Base-by-base conservation (phyloP, 1,139 yeast species). In the Geotrichum histeridarum region DNA sequence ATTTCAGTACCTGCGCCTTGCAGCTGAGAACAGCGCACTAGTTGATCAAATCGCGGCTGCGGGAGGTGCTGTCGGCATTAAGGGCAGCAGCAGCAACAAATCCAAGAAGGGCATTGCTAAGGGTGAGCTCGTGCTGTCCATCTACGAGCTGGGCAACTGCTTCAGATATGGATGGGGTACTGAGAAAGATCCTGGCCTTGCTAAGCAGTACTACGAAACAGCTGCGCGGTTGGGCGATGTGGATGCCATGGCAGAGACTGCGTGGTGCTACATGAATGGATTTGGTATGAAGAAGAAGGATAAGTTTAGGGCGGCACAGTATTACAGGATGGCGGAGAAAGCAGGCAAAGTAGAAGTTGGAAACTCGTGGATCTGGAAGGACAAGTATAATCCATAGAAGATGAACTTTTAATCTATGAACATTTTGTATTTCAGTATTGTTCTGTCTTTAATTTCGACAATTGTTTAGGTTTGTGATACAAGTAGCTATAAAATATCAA, bases 151-250 rank as follows among this genome's bases (percentile, higher is more conserved):
- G 12, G 73, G 70, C 35, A 69, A 69, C 54, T 67, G 72, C 45
- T 68, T 64, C 57, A 60, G 67, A 31, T 59, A 64, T 50, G 73
- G 73, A 5, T 68, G 72, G 72, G 73, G 73, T 30, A 64, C 67
- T 22, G 65, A 61, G 6, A 54, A 57, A 41, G 71, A 68, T 51
- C 57, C 63, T 2, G 56, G 49, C 4, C 64, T 66, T 1, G 73
- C 71, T 2, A 60, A 59, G 48, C 61, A 60, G 18, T 68, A 67
- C 55, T 69, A 64, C 59, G 71, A 68, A 52, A 61, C 67, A 1
- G 72, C 71, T 1, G 72, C 71, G 5, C 56, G 63, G 42, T 59
- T 69, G 36, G 73, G 73, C 12, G 73, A 69, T 50, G 54, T 63
- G 11, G 73, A 69, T 50, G 73, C 73, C n/a, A 66, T 68, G 69